Evolutionary conservation across 2,329 filamentous ascomycete species (phyloP).

Genomic region (Emmonsia crescens): DNA sequence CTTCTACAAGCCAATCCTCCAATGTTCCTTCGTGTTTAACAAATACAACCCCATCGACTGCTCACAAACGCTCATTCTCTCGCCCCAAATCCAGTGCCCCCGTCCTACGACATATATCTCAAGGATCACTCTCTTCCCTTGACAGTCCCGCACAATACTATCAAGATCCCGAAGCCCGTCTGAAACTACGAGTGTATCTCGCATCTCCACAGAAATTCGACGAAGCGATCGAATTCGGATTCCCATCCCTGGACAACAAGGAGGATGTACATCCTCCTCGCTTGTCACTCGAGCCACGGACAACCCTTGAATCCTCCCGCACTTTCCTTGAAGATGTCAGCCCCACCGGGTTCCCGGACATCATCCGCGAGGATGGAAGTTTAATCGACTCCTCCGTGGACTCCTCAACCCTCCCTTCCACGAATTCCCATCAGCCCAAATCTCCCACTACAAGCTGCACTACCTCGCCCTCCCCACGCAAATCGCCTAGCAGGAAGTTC

Average conservation of each 20-base stretch:
- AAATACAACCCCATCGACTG: slow-evolving; percentile 18
- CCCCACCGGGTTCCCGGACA: slow-evolving; percentile 21
- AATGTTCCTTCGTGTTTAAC: slow-evolving; percentile 19
- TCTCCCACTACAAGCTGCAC: slow-evolving; percentile 13
- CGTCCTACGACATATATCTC: slow-evolving; percentile 46
- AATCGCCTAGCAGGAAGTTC: slow-evolving; percentile 7
- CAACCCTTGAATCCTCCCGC: slow-evolving; percentile 36
- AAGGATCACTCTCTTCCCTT: slow-evolving; percentile 43
- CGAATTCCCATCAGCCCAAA: slow-evolving; percentile 14
- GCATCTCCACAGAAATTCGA: slow-evolving; percentile 91
- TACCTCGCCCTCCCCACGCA: slow-evolving; percentile 5
- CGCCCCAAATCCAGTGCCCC: slow-evolving; percentile 33
- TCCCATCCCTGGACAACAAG: slow-evolving; percentile 46
- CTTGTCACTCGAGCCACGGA: slow-evolving; percentile 21
- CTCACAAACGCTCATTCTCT: slow-evolving; percentile 27
- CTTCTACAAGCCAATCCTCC: slow-evolving; percentile 36
- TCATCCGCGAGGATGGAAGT: neutral
- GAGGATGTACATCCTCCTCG: slow-evolving; percentile 15
- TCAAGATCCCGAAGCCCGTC: slow-evolving; percentile 75
- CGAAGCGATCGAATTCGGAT: slow-evolving; percentile 88
- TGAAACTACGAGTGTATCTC: slow-evolving; percentile 76
- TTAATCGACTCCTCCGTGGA: neutral
- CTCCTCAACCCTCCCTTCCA: neutral
- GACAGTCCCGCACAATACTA: slow-evolving; percentile 73
- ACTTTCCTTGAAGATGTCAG: slow-evolving; percentile 43